Evolutionary conservation across 2,329 filamentous ascomycete species (phyloP).

Genomic region (Zopfia rhizophila): DNA sequence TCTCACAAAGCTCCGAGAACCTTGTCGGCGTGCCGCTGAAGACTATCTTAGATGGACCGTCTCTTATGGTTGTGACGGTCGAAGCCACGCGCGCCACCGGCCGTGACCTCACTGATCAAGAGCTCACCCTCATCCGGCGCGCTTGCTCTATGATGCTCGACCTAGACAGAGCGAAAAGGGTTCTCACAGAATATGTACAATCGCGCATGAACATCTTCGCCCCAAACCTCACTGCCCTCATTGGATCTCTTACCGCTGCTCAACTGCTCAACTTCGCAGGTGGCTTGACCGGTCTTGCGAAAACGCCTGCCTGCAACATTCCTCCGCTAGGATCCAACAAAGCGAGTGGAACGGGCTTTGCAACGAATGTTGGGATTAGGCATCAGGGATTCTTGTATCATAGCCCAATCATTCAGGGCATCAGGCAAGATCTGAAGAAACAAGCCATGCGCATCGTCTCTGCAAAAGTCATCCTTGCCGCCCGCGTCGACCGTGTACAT

Average conservation of each 20-base stretch:
- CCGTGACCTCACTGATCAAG: constrained; percentile 76
- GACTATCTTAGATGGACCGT: constrained; percentile 85
- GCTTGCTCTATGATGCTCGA: constrained; percentile 91
- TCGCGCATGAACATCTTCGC: constrained; percentile 97
- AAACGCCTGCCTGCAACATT: constrained; percentile 93
- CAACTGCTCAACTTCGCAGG: constrained; percentile 96
- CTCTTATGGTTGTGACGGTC: constrained; percentile 94
- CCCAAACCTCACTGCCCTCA: constrained; percentile 88
- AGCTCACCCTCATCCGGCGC: constrained; percentile 76
- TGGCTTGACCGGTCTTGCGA: constrained; percentile 86
- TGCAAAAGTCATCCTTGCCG: constrained; percentile 92
- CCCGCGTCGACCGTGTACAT: constrained; percentile 87
- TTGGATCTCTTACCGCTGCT: constrained; percentile 91
- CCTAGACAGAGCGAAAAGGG: constrained; percentile 86
- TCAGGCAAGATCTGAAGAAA: constrained; percentile 86
- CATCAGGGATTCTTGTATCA: constrained; percentile 95
- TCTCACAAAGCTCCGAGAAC: constrained; percentile 82
- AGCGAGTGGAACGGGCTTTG: constrained; percentile 80
- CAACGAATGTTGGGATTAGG: constrained; percentile 89
- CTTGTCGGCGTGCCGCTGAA: constrained; percentile 78
- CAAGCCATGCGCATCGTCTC: constrained; percentile 96
- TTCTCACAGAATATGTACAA: constrained; percentile 91
- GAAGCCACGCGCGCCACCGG: constrained; percentile 93
- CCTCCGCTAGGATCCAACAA: constrained; percentile 91
- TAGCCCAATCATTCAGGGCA: constrained; percentile 85